Evolutionary conservation across 768 basidiomycete genomes (phyloP), one percentile per base, ranked within the genome.

Genomic region (Macrolepiota albuminosa): DNA sequence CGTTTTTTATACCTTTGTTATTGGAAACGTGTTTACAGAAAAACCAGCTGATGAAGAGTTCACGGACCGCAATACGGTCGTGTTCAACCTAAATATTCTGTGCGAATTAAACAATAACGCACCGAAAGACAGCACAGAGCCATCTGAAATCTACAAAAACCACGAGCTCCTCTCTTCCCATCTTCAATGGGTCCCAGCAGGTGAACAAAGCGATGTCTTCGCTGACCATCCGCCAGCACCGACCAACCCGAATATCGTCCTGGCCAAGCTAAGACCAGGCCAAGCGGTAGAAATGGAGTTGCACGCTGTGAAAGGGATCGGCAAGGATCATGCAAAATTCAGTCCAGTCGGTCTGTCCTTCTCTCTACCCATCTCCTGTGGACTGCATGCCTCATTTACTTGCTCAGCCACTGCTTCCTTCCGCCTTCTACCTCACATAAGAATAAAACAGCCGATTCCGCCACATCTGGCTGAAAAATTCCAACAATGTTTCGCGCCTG

Each of bases 241-340:
- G 3, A 88, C 85, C 14, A 89, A 92, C 65, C 78, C 76, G 5
- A 84, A 97, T 68, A 95, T 97, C 59, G 88, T 98, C 33, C 77
- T 99, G 31, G 89, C 88, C 2, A 98, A 98, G 71, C 75, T 98
- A 54, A 80, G 95, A 48, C 96, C 96, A 0, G 96, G 95, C 6
- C 97, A 99, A 73, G 79, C 82, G 53, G 77, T 99, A 43, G 82
- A 91, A 45, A 83, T 92, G 76, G 89, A 94, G 67, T 67, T 95
- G 58, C 95, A 98, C 68, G 95, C 94, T 24, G 78, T 95, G 61
- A 98, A 98, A 68, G 91, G 93, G 14, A 84, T 92, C 16, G 95
- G 95, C 16, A 91, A 91, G 67, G 93, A 95, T 62, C 96, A 99
- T 67, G 95, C 97, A 49, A 99, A 99, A 71, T 99, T 92, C 71